Percentiles rank a stretch among this genome's conserved stretches.
Evolutionary conservation across 2,329 filamentous ascomycete species (phyloP).

Genomic region (Alternaria gaisen): DNA sequence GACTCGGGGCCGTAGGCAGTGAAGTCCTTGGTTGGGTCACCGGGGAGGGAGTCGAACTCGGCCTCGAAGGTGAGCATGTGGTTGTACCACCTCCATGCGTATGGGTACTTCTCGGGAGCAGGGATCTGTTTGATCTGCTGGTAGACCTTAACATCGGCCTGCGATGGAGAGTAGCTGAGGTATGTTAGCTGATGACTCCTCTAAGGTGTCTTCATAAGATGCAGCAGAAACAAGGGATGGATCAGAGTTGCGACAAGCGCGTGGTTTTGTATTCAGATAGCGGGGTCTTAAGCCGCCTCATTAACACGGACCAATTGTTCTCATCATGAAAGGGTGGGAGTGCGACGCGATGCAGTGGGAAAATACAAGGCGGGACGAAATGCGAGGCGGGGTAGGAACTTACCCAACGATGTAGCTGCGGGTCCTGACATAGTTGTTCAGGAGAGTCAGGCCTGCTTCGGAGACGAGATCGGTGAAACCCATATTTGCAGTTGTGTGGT

Average conservation of each 20-base stretch:
- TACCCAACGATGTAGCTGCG: slow-evolving; percentile 87
- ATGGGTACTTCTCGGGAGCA: slow-evolving; percentile 85
- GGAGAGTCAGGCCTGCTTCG: slow-evolving; percentile 72
- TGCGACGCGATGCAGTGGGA: slow-evolving; percentile 31
- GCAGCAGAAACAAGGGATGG: slow-evolving; percentile 28
- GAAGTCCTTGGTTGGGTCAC: slow-evolving; percentile 88
- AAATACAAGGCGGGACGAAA: slow-evolving; percentile 25
- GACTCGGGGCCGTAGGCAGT: slow-evolving; percentile 91
- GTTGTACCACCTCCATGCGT: slow-evolving; percentile 98
- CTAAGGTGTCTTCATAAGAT: slow-evolving; percentile 8
- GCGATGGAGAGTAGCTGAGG: slow-evolving; percentile 73
- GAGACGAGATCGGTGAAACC: slow-evolving; percentile 74
- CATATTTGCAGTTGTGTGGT: slow-evolving; percentile 60
- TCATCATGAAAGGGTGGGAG: slow-evolving; percentile 71
- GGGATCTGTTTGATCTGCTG: slow-evolving; percentile 83
- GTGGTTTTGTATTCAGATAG: slow-evolving; percentile 79
- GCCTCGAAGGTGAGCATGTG: slow-evolving; percentile 93
- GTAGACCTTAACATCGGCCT: slow-evolving; percentile 96
- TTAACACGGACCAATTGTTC: slow-evolving; percentile 95
- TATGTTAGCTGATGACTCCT: slow-evolving; percentile 36
- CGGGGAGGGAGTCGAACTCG: slow-evolving; percentile 89
- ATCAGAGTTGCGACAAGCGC: slow-evolving; percentile 80
- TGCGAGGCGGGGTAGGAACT: slow-evolving; percentile 56
- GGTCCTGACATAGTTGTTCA: slow-evolving; percentile 77
- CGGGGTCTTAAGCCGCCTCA: slow-evolving; percentile 93